Percentiles rank a stretch among this genome's conserved stretches.
These are phyloP conservation scores for Westerdykella sp. DNA, from an alignment of 2,329 filamentous ascomycete genomes.

Conservation along the genomic window DNA sequence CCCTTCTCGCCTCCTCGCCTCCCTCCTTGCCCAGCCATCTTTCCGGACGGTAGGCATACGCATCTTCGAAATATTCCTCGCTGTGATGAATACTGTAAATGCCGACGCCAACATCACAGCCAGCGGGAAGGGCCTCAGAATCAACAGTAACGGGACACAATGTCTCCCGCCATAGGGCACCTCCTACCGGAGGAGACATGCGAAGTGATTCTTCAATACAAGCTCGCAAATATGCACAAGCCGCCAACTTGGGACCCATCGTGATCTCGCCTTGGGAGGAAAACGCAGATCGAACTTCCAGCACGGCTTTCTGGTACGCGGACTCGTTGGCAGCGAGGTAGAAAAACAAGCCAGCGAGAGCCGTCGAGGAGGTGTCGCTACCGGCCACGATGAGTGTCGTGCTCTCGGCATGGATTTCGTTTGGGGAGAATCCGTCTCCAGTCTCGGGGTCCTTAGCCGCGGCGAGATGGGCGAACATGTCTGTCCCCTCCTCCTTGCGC, in stretches of 20 bases:
- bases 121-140: conserved; percentile 15
- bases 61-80: conserved; percentile 7
- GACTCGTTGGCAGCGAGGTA: conserved; percentile 33
- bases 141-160: conserved; percentile 10
- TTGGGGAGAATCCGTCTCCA: conserved; percentile 27
- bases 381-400: conserved; percentile 41
- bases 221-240: conserved; percentile 22
- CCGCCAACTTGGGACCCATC: conserved; percentile 12
- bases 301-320: conserved; percentile 9
- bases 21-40: no score
- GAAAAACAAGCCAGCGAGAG: conserved; percentile 30
- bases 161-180: conserved; percentile 14
- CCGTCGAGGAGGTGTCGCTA: conserved; percentile 32
- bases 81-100: conserved; percentile 25
- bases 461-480: conserved; percentile 39
- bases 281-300: conserved; percentile 18
- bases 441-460: conserved; percentile 39
- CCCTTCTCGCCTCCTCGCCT: no score
- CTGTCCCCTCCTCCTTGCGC: conserved; percentile 8
- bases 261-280: conserved; percentile 13
- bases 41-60: no score
- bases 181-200: conserved; percentile 20
- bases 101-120: conserved; percentile 16
- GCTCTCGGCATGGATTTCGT: conserved; percentile 40
- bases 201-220: conserved; percentile 32